Conservation (phyloP, 495 filamentous ascomycete species). For the Parachaetomium inaequale region DNA sequence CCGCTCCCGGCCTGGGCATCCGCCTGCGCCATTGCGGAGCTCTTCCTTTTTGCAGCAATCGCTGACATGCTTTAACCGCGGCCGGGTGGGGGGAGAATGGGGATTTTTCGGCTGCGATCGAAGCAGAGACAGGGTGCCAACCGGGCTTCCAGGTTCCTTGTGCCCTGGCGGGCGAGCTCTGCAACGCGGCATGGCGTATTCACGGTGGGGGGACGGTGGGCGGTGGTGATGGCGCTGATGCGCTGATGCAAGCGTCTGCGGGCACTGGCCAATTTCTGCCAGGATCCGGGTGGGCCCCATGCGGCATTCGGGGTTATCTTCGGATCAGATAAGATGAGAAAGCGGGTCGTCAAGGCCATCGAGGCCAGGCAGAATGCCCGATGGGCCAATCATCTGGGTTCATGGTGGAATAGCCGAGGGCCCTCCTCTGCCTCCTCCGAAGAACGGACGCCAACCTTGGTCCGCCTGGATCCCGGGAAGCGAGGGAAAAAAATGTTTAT, state of each 20-base stretch:
- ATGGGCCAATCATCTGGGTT: conserved; percentile 1
- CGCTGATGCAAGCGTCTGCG: conserved; percentile 21
- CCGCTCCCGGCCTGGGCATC: background rate
- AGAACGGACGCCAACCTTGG: conserved; percentile 10
- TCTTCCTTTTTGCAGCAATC: conserved; percentile 13
- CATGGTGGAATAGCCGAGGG: background rate
- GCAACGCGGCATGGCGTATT: background rate
- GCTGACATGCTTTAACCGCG: conserved; percentile 22
- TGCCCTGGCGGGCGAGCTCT: background rate
- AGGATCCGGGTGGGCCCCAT: conserved; percentile 17
- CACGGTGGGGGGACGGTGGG: conserved; percentile 11
- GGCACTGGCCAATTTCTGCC: conserved; percentile 13
- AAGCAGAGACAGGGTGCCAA: background rate
- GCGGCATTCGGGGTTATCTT: conserved; percentile 49
- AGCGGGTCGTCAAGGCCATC: conserved; percentile 18
- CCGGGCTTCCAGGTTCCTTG: too few relatives aligned
- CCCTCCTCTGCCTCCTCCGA: conserved; percentile 23
- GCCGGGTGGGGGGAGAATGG: conserved; percentile 16
- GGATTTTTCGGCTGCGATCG: conserved; percentile 6
- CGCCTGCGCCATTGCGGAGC: conserved; percentile 21
- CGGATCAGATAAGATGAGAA: conserved; percentile 53
- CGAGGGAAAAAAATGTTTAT: conserved; percentile 28
- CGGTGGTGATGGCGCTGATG: too few relatives aligned
- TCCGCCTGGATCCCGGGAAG: background rate
- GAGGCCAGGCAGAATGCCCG: background rate